Base-by-base conservation (phyloP, 441 rosid species). In the Euphorbia neoarborescens region DNA sequence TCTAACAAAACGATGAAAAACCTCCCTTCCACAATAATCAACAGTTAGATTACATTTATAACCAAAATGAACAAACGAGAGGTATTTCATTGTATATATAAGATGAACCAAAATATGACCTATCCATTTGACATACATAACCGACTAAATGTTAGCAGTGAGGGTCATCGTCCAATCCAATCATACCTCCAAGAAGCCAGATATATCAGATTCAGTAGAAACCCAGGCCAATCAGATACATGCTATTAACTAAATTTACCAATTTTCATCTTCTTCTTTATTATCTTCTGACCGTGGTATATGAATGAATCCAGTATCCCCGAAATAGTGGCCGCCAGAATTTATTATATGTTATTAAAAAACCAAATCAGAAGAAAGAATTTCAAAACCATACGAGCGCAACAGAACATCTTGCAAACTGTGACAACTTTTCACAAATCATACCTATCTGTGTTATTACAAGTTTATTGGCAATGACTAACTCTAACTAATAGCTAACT, bases 211-310 rank as follows among this genome's bases (percentile, higher is more conserved):
- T 62, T 68, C 54, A 63, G 51, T 76, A 66, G 60, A 68, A 13
- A 48, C 42, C 10, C 40, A 27, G 24, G 69, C 65, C 65, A 57
- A 64, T 65, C 25, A 11, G n/a, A 44, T 65, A 20, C 7, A 66
- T 15, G 64, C n/a, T 53, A 79, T 94, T 86, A 94, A 74, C 86
- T 94, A 59, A 85, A 87, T 82, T 90, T 94, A 76, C 99, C 97
- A 2, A 94, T 79, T 78, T 90, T 97, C 84, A 91, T 91, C 86
- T 94, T 91, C 89, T 89, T 94, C 88, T 88, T 91, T 78, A 91
- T 90, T 76, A 91, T 96, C 84, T 60, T 94, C 69, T 94, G 97
- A 66, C 99, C 96, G 74, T 94, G 97, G 75, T 90, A 94, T 73
- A 94, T 59, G 70, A 92, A 90, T 46, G 99, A 80, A 80, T 94